Evolutionary conservation across 2,329 filamentous ascomycete genomes (phyloP), one percentile per base, ranked within the genome.

Genomic region (Tolypocladium tropicale): DNA sequence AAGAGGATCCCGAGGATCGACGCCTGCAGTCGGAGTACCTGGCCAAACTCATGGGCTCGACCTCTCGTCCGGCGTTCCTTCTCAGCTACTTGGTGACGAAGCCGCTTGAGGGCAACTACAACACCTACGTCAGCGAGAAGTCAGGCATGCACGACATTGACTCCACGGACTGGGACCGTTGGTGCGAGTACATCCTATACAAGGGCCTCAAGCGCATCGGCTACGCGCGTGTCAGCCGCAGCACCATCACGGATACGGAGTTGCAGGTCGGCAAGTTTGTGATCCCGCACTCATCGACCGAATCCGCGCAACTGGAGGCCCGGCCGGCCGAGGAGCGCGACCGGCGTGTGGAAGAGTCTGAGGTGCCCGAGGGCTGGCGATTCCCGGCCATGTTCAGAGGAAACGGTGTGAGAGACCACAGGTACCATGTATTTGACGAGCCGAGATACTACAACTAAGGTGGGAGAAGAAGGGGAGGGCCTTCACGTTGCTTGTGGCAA

Each of bases 151-250:
- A 89, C 66, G 94, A 99, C 67, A 94, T 99, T 53, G 94, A 99
- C 67, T 82, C 86, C 0, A 85, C 79, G 3, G 94, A 99, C 70
- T 96, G 91, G 91, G 94, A 99, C 71, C 80, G 94, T 55, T 99
- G 94, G 94, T 99, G 94, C 76, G 93, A 99, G 76, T 99, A 99
- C 72, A 96, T 99, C 62, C 76, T 99, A 30, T 99, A 90, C 79
- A 96, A 96, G 78, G 85, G 85, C 14, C 74, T 99, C 59, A 86
- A 85, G 72, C 82, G 93, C 59, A 86, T 88, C 0, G 93, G 90
- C 1, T 99, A 99, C 69, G 94, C 94, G 4, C 79, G 94, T 55
- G 86, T 99, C 54, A 93, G 88, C 65, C 81, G 94, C 64, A 85
- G 86, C 63, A 95, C 90, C 2, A 97, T 99, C 63, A 99, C 94